phyloP scores from a whole-genome alignment of 257 asterid genomes.

The Coffea canephora region DNA sequence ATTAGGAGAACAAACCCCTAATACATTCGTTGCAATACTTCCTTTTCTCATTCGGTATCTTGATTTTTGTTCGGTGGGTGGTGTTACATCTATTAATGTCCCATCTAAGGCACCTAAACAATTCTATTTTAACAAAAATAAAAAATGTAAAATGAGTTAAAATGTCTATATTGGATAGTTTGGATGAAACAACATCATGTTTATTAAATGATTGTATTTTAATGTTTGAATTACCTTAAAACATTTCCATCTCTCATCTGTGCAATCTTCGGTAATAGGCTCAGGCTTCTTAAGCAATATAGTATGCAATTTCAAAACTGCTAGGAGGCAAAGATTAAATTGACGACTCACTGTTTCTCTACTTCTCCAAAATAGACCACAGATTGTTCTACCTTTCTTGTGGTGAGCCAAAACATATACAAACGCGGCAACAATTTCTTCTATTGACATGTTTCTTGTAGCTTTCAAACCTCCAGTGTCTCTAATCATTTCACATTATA shows the following conservation, averaged over 20 bases:
- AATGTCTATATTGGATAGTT: no score
- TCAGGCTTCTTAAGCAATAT: not conserved
- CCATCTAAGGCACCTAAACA: not conserved
- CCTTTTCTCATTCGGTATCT: no score
- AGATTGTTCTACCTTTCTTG: no score
- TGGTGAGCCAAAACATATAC: no score
- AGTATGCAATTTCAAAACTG: not conserved
- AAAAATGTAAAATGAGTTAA: not conserved
- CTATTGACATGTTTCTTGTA: no score
- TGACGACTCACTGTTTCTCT: slow-evolving; percentile 5
- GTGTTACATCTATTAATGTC: no score
- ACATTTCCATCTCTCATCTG: not conserved
- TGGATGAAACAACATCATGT: no score
- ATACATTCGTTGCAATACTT: no score
- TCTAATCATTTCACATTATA: slow-evolving; percentile 7
- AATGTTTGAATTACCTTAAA: not conserved
- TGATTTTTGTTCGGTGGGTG: no score
- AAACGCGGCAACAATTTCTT: no score
- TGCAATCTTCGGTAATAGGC: not conserved
- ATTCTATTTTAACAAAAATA: not conserved
- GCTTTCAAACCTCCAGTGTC: slow-evolving; percentile 5
- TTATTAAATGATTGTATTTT: not conserved
- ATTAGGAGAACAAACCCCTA: no score
- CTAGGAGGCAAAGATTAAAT: not conserved
- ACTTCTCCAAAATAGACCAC: no score